Evolutionary conservation across 306 rosid species (phyloP), one percentile per base, ranked within the genome.

Genomic region (Arachis hypogaea): DNA sequence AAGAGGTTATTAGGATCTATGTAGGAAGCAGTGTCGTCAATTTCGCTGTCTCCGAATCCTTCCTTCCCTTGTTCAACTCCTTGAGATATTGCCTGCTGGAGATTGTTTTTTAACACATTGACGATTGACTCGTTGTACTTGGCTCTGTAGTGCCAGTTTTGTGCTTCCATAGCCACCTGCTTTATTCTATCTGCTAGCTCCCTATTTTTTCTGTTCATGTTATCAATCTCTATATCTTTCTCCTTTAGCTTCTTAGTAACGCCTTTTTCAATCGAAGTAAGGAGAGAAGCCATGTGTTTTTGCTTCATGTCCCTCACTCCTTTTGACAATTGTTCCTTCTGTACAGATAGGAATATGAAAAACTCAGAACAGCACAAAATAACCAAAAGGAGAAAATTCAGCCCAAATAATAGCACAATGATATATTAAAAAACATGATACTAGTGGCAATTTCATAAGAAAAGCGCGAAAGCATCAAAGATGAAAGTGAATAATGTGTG

Each of bases 11-110:
- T 88, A 1, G 93, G 92, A 75, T 89, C 85, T 0, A 87, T 73
- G 74, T 79, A 78, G 1, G 97, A 91, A 52, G 88, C 87, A 7
- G 90, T 84, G 55, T 93, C 97, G 65, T 93, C 98, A 58, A 76
- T 83, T 81, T 91, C 98, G 51, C 91, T 93, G 76, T 93, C 98
- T 77, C 98, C 97, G 54, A 88, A 93, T 40, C 98, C 98, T 85
- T 91, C 98, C 82, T 91, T 93, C 55, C 86, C 97, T 65, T 87
- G 93, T 52, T 93, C 97, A 5, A 74, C 96, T 55, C 98, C 96
- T 69, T 88, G 90, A 9, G 97, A 91, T 63, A 90, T 89, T 10
- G 88, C 98, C 52, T 88, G 97, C 82, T 93, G 97, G 59, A 93
- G 88, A 46, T 88, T 89, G 86, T 81, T 91, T 82, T 80, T 88